Evolutionary conservation across 2,329 filamentous ascomycete species (phyloP).

Genomic region (Fonsecaea pedrosoi): DNA sequence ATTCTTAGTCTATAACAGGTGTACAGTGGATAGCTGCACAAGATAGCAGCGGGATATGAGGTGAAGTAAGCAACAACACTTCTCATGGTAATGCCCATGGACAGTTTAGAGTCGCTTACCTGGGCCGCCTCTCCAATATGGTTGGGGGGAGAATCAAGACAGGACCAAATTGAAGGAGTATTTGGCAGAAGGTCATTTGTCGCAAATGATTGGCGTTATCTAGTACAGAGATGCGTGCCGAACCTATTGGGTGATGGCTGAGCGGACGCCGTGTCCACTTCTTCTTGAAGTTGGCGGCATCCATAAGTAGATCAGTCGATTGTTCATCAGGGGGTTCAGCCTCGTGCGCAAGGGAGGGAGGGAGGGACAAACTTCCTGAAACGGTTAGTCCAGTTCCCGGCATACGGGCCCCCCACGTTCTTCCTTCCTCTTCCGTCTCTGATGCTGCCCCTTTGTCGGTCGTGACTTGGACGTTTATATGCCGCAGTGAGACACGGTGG

Average conservation of each 20-base stretch:
- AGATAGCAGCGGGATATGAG: background rate
- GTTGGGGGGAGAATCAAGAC: too few species aligned
- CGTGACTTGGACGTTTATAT: background rate
- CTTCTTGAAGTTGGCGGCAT: background rate
- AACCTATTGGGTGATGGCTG: background rate
- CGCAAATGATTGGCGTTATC: background rate
- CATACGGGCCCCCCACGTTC: background rate
- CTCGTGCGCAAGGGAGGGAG: background rate
- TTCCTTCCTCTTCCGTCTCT: background rate
- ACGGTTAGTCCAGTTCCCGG: background rate
- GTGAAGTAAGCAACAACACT: background rate
- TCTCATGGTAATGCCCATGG: too few species aligned
- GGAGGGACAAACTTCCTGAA: background rate
- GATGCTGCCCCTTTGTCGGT: background rate
- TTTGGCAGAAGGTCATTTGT: background rate
- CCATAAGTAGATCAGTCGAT: background rate
- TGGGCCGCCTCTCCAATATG: too few species aligned
- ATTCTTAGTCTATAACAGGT: background rate
- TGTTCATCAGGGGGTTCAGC: background rate
- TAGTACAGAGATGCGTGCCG: background rate
- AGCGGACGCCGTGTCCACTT: background rate
- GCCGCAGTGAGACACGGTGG: background rate
- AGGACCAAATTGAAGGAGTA: too few species aligned
- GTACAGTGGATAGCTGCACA: background rate
- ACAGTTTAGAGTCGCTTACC: too few species aligned